Conservation (phyloP, 192 early-diverging fungal species). For the Oehlia diaphana region DNA sequence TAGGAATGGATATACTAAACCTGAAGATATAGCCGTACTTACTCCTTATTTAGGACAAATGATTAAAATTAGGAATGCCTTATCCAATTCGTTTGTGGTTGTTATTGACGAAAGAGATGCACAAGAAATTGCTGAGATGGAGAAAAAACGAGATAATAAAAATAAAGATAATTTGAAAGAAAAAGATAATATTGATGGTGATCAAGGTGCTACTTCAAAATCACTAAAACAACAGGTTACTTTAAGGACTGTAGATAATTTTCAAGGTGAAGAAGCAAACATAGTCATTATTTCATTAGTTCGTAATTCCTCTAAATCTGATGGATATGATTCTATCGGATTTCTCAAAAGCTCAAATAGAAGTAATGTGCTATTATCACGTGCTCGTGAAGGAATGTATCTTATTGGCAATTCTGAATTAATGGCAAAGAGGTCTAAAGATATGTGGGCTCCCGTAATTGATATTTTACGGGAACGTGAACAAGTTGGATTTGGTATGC, state of each 20-base stretch:
- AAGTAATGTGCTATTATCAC: conserved; percentile 56
- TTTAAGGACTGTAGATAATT: conserved; percentile 47
- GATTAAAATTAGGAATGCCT: conserved; percentile 40
- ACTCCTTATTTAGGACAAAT: conserved; percentile 60
- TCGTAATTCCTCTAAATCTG: conserved; percentile 31
- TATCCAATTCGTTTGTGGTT: conserved; percentile 33
- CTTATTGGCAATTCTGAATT: conserved; percentile 51
- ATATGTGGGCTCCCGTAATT: conserved; percentile 48
- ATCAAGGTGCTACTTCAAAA: not conserved
- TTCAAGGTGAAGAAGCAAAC: conserved; percentile 48
- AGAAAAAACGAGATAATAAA: conserved; percentile 1
- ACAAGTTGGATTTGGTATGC: conserved; percentile 43
- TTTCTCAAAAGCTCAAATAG: conserved; percentile 59
- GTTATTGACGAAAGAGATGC: conserved; percentile 44
- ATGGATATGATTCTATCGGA: conserved; percentile 40
- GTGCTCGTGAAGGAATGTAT: conserved; percentile 62
- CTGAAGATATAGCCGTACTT: conserved; percentile 51
- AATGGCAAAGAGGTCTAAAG: conserved; percentile 24
- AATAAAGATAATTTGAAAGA: not conserved
- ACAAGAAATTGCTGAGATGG: conserved; percentile 34
- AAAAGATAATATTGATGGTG: no score
- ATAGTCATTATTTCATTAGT: conserved; percentile 47
- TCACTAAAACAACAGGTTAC: conserved; percentile 30
- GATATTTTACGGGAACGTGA: conserved; percentile 33
- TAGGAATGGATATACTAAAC: conserved; percentile 48